Evolutionary conservation across 345 rosid genomes (phyloP), one percentile per base, ranked within the genome.

Genomic region (Moricandia moricandioides): DNA sequence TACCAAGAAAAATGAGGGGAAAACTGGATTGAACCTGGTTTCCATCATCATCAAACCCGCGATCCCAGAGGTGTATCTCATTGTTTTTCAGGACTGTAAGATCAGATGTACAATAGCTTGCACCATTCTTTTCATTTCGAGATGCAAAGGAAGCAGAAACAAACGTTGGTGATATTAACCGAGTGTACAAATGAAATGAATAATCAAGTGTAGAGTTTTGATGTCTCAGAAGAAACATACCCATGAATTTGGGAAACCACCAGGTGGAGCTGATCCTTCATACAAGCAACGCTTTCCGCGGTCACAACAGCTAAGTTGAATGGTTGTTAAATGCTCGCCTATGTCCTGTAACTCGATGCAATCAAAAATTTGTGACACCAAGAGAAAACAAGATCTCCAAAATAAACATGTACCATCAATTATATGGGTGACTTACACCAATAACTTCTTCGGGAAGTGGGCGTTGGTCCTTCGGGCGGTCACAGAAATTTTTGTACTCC

Each of bases 51-150:
- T 90, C 97, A 7, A 85, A 94, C 29, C 99, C 96, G 39, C 91
- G 84, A 73, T 95, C 99, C 99, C 96, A 89, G 54, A 86, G 83
- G 62, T 92, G 97, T 65, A 89, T 81, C 84, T 95, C 99, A 59
- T 82, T 89, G 80, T 90, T 95, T 86, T 90, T 89, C 73, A 90
- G 34, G 62, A 95, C 69, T 4, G 91, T 77, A 52, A 95, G 97
- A 77, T 90, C 97, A n/a, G 96, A 90, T 60, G 96, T 85, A 75
- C 89, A 90, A 84, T 83, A 83, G 37, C 84, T 67, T 30, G 96
- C 96, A 27, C 96, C 96, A 72, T 80, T 90, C 98, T 73, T 40
- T 59, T 39, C n/a, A 68, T 31, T 57, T 43, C 55, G 2, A 59
- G 57, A 70, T 39, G 40, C 40, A 70, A 7, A 62, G n/a, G 7